Base-by-base conservation (phyloP, 345 rosid species). In the Aurinia saxatilis region DNA sequence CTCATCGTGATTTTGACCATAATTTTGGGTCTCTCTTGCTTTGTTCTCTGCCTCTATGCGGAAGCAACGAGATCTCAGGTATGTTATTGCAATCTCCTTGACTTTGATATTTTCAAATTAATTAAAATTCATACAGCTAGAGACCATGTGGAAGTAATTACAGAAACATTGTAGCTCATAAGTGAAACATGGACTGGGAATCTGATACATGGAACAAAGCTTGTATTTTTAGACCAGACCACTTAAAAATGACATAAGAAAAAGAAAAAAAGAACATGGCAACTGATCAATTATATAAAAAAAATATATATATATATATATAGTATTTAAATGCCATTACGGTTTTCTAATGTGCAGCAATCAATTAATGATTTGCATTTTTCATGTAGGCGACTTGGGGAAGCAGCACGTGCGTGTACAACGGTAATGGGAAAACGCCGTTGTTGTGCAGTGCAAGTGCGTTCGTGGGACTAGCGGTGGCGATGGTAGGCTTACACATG, bases 11-110 rank as follows among this genome's bases (percentile, higher is more conserved):
- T 80, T 56, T 58, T 81, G n/a, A 87, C 89, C 51, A 76, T 87
- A 37, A 71, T 86, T 30, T 80, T 75, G 15, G 96, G 99, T 46
- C 76, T 90, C 6, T 71, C 82, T 16, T 82, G 96, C 81, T 93
- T 87, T 77, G 41, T 86, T 53, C 82, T 93, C 29, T 87, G 96
- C 57, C 90, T 93, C 56, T 40, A 85, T 18, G 96, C 96, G 0
- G 99, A 93, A 83, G 95, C 92, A 54, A 80, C 88, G 3, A 92
- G 84, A 66, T 87, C 99, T 36, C 90, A 75, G 92, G 96, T 93
- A 70, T 25, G 38, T 47, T 38, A 10, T 18, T n/a, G 10, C 54
- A 7, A 10, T 39, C 37, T 30, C 56, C 8, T 37, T 11, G 14
- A n/a, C 8, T 2, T 46, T 23, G 17, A 4, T 25, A 17, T 50